Evolutionary conservation across 1,139 yeast genomes (phyloP), one percentile per base, ranked within the genome.

Genomic region (Suhomyces choctaworum): DNA sequence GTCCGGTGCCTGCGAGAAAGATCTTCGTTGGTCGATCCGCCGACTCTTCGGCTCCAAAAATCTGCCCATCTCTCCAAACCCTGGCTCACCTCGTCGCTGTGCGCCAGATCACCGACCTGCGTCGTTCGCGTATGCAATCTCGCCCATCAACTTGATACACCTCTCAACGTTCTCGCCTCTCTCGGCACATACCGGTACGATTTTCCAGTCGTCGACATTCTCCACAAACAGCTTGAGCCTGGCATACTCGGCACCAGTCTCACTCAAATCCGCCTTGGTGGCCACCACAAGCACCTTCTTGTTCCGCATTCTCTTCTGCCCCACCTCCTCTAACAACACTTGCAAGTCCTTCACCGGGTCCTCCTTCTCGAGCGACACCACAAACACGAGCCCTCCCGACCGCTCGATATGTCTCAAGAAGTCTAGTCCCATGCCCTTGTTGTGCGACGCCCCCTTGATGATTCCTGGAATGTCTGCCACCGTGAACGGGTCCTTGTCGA

Each of bases 381-480:
- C 96, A 64, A 92, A 88, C 3, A 84, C 95, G 39, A 92, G 64
- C 0, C 96, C 96, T 10, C 85, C 83, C 3, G 96, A 85, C 44
- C 98, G 72, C 59, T 92, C 98, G 34, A 92, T 80, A 56, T 92
- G 98, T 40, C 97, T 72, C 44, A 92, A 63, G 58, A 92, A 92
- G 45, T 89, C 97, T 32, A 88, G 71, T 0, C 98, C 98, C 87
- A 92, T 83, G 2, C 98, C 98, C 53, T 76, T 82, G 52, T 90
- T 86, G 27, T 80, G 68, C 2, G 80, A 71, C 0, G 98, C 97
- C 7, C 95, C 97, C 52, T 79, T 73, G 38, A 92, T 85, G 35
- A 92, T 86, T 9, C 98, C 98, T 0, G 98, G 98, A 41, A 92
- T 92, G 64, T 92, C 98, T 1, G 97, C 97, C 1, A 92, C 97